Evolutionary conservation across 805 yeast genomes (phyloP), one percentile per base, ranked within the genome.

Genomic region (Saccharomycopsis oosterbeekiorum): DNA sequence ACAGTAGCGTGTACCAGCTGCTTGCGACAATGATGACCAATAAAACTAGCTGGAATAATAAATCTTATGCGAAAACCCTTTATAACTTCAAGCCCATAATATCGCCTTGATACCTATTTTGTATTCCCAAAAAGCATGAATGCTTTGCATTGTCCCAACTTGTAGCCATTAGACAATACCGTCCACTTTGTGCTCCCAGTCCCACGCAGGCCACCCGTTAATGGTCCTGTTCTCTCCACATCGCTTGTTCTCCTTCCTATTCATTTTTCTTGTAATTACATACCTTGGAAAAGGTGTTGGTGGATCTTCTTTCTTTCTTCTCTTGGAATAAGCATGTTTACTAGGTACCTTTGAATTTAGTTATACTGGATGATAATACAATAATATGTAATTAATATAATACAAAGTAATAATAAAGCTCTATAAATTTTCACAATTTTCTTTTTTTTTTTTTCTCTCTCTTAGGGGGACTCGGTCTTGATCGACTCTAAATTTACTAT

Each of bases 281-380:
- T 86, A 88, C 96, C 96, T 82, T 91, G 92, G 89, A 92, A 94
- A 82, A 94, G 94, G 89, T 92, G 88, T 80, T 86, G 89, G 96
- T 91, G 97, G 80, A 94, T 94, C 92, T 89, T 89, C 84, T 89
- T 90, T 88, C 99, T 92, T 81, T 94, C 99, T 82, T 90, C 96
- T 84, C 89, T 94, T 83, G 99, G 98, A 86, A 94, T 94, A 84
- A 94, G 86, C 99, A 94, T 94, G 76, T 72, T 84, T 6, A 47
- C 34, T 21, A 14, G 34, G 19, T 47, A 47, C 53, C 53, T 19
- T 47, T 24, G 34, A 24, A 47, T 47, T 47, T 21, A 11, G 5
- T 47, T 47, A 15, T 47, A 47, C 53, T 47, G 53, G 21, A 19
- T 21, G n/a, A 19, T 34, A 47, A 47, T 19, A 21, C 50, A n/a